Conservation (phyloP, 176 grass and related monocot genomes). For the Aegilops sharonensis region DNA sequence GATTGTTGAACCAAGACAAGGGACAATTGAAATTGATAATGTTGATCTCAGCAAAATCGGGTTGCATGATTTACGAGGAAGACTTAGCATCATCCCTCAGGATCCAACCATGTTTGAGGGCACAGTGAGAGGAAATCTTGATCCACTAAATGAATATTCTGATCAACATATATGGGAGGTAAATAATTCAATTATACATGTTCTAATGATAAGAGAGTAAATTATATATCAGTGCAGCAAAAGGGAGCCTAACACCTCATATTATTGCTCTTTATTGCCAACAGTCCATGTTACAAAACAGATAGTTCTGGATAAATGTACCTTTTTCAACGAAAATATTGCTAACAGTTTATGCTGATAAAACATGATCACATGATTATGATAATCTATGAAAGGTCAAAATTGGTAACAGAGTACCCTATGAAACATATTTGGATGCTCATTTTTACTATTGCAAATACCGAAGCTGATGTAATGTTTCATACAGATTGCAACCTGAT, state of each 20-base stretch:
- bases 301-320: background rate
- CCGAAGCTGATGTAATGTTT: background rate
- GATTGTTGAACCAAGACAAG: conserved; percentile 76
- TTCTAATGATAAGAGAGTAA: background rate
- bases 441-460: background rate
- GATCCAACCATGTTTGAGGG: conserved; percentile 94
- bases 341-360: background rate
- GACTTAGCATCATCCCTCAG: conserved; percentile 93
- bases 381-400: background rate
- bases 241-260: background rate
- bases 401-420: background rate
- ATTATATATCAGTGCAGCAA: background rate
- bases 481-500: background rate
- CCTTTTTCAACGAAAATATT: background rate
- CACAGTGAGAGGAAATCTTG: conserved; percentile 84
- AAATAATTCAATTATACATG: conserved; percentile 37
- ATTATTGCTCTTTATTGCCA: background rate
- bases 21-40: conserved; percentile 79
- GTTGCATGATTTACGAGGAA: conserved; percentile 78
- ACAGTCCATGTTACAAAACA: background rate
- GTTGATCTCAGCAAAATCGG: conserved; percentile 90
- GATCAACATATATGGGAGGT: conserved; percentile 90
- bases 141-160: conserved; percentile 76
- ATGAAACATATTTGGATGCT: background rate
- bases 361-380: background rate